phyloP scores from a whole-genome alignment of 257 asterid genomes.

The Solanum bulbocastanum region DNA sequence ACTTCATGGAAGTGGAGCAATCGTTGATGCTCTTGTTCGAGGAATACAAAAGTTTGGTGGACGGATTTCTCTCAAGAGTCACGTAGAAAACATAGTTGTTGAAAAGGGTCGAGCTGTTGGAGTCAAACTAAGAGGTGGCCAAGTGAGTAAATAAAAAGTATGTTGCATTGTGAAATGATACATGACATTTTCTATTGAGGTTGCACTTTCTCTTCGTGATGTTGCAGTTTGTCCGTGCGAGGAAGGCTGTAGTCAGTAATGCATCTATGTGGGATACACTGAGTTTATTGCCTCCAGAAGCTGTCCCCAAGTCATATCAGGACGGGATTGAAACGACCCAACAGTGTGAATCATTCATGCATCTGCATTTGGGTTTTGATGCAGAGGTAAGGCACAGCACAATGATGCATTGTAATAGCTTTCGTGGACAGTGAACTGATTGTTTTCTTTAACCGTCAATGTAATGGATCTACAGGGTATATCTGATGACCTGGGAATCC shows the following conservation, averaged over 20 bases:
- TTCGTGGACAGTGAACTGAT: background rate
- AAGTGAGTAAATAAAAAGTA: slow-evolving; percentile 36
- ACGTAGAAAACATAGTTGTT: slow-evolving; percentile 67
- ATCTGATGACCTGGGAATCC: slow-evolving; percentile 77
- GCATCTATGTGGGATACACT: slow-evolving; percentile 98
- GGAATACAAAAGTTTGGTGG: slow-evolving; percentile 86
- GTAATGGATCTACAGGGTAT: slow-evolving; percentile 36
- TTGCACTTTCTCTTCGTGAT: background rate
- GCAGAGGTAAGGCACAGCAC: slow-evolving; percentile 41
- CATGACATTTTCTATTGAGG: background rate
- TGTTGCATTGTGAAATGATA: background rate
- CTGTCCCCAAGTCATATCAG: slow-evolving; percentile 50
- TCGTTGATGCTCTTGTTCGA: slow-evolving; percentile 76
- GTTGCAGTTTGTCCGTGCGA: slow-evolving; percentile 73
- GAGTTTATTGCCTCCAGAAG: slow-evolving; percentile 61
- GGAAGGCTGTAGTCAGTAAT: slow-evolving; percentile 86
- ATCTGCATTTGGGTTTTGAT: slow-evolving; percentile 90
- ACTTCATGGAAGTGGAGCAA: slow-evolving; percentile 81
- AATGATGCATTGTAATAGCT: background rate
- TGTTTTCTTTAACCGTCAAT: background rate
- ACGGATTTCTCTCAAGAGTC: slow-evolving; percentile 73
- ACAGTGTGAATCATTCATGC: slow-evolving; percentile 97
- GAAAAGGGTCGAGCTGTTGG: slow-evolving; percentile 89
- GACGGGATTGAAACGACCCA: slow-evolving; percentile 56
- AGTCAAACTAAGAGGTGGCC: slow-evolving; percentile 82